phyloP scores from a whole-genome alignment of 345 rosid genomes.

The Eutrema yunnanense region DNA sequence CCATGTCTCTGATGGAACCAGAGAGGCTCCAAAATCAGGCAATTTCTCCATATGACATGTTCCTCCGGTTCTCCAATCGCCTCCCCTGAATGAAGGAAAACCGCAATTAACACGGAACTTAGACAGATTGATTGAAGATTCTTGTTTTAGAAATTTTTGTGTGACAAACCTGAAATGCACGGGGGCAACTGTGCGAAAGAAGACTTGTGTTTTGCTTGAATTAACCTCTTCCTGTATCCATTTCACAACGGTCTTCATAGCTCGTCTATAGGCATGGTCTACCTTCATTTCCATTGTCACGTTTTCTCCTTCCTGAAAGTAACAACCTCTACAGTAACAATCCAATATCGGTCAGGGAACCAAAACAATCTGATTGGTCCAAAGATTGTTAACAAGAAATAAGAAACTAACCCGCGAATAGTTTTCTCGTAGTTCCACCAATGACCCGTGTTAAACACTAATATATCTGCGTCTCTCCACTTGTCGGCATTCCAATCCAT shows the following conservation, averaged over 20 bases:
- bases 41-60: slow-evolving; percentile 79
- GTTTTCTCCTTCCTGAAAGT: slow-evolving; percentile 71
- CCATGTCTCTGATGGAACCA: slow-evolving; percentile 48
- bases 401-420: slow-evolving; percentile 55
- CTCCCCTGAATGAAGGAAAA: slow-evolving; percentile 49
- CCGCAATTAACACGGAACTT: background rate
- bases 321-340: slow-evolving; percentile 62
- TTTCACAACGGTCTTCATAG: slow-evolving; percentile 58
- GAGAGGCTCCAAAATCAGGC: slow-evolving; percentile 52
- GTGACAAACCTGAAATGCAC: slow-evolving; percentile 87
- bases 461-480: slow-evolving; percentile 77
- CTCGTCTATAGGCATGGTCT: slow-evolving; percentile 54
- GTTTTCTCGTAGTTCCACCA: slow-evolving; percentile 99
- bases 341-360: background rate
- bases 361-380: background rate
- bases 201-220: slow-evolving; percentile 63
- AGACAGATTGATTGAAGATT: background rate
- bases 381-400: background rate
- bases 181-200: slow-evolving; percentile 85
- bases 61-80: slow-evolving; percentile 89
- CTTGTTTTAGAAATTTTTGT: background rate
- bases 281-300: slow-evolving; percentile 54
- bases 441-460: slow-evolving; percentile 85
- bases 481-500: slow-evolving; percentile 74
- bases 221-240: slow-evolving; percentile 70